These are phyloP conservation scores for Wickerhamomyces kurtzmanii DNA, from an alignment of 805 yeast species.

Conservation along the genomic window DNA sequence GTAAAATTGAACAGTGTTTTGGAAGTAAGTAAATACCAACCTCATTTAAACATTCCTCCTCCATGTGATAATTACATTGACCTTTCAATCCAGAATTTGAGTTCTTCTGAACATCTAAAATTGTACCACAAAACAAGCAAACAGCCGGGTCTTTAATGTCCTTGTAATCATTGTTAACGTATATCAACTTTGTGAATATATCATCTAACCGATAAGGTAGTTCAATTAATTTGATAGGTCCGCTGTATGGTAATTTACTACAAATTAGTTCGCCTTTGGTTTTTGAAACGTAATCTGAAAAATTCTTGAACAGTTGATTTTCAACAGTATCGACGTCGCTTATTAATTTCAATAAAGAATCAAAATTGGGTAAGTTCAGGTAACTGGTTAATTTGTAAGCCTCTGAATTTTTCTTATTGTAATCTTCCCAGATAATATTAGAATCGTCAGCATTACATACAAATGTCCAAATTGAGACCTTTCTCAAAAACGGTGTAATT, in stretches of 20 bases:
- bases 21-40: constrained; percentile 71
- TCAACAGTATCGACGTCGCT: constrained; percentile 15
- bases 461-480: constrained; percentile 45
- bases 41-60: constrained; percentile 51
- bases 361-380: constrained; percentile 34
- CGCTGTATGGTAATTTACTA: constrained; percentile 48
- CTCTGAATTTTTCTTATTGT: constrained; percentile 28
- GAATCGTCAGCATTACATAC: constrained; percentile 40
- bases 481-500: constrained; percentile 56
- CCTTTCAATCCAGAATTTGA: constrained; percentile 52
- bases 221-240: constrained; percentile 45
- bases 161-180: constrained; percentile 29
- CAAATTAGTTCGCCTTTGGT: constrained; percentile 13
- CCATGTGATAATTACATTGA: constrained; percentile 68
- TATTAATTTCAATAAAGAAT: constrained; percentile 10
- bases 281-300: constrained; percentile 8
- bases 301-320: constrained; percentile 7
- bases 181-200: constrained; percentile 53
- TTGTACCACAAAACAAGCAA: constrained; percentile 73
- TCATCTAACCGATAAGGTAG: constrained; percentile 61
- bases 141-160: constrained; percentile 65
- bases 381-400: constrained; percentile 42
- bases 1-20: constrained; percentile 50
- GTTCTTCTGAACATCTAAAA: constrained; percentile 56
- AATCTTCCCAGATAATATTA: constrained; percentile 17